Evolutionary conservation across 768 basidiomycete genomes (phyloP).

Genomic region (Coprinopsis cinerea): DNA sequence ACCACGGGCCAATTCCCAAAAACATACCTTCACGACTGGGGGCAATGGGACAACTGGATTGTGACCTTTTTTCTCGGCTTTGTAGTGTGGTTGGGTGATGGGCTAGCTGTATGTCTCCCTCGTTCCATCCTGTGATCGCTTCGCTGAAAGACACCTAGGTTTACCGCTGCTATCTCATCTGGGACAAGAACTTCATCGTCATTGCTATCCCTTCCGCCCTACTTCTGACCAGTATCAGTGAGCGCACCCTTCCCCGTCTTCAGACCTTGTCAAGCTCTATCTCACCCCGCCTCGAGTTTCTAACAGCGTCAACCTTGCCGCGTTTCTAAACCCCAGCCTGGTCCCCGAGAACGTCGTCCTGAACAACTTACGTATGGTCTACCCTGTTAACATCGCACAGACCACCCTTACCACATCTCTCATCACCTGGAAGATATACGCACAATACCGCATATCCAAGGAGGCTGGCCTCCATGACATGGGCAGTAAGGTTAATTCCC

Average conservation of each 20-base stretch:
- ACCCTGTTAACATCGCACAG: constrained; percentile 22
- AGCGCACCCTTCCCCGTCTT: not conserved
- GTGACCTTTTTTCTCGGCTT: not conserved
- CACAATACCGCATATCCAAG: constrained; percentile 19
- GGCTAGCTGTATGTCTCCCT: not conserved
- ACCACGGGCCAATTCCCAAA: not conserved
- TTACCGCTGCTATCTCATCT: constrained; percentile 1
- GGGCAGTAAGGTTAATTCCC: constrained; percentile 9
- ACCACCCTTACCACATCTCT: constrained; percentile 23
- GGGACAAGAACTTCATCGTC: not conserved
- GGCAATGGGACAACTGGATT: not conserved
- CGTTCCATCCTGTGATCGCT: not conserved
- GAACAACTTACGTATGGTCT: constrained; percentile 11
- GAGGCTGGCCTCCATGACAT: constrained; percentile 15
- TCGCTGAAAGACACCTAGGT: not conserved
- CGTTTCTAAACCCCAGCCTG: constrained; percentile 13
- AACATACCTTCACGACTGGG: not conserved
- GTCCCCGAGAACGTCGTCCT: constrained; percentile 8
- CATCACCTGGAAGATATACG: constrained; percentile 22
- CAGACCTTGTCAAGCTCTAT: not conserved
- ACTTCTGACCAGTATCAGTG: not conserved
- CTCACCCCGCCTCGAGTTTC: constrained; percentile 10
- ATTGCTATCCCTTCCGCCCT: not conserved
- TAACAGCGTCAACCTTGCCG: constrained; percentile 19
- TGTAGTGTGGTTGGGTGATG: not conserved